Base-by-base conservation (phyloP, 352 stramenopile species). In the Phytopythium helicoides region DNA sequence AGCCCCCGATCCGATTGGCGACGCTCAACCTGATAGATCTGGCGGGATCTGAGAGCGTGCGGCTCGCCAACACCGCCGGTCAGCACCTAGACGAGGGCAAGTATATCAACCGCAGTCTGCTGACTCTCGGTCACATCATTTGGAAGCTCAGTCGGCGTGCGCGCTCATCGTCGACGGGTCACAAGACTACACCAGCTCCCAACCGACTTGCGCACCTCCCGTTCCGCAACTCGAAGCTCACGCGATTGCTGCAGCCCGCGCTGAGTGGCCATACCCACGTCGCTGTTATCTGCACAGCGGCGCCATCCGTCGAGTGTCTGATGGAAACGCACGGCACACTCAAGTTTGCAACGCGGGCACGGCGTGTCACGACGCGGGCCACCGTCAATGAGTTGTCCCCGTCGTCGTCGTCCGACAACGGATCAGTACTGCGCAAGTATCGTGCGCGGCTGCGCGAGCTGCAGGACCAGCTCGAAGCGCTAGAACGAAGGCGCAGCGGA, bases 161-260 rank as follows among this genome's bases (percentile, higher is more conserved):
- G 18, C 18, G 46, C 0, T n/a, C 44, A 6, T 18, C 26, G 7
- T 35, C 23, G 8, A 7, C 44, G 11, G 28, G 26, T 19, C 26
- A 16, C n/a, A 38, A 39, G 26, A 3, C 26, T 26, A 3, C 7
- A 4, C 44, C 35, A 10, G n/a, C 15, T 8, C 67, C 66, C 18
- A 39, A 75, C 31, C 61, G 53, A 38, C 68, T 51, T 42, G 46
- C 48, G 37, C 94, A 99, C 56, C 73, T 99, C 35, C 97, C 97
- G 62, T 99, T 97, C 66, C 91, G 97, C 50, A 98, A 99, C 74
- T 98, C 89, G 3, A 99, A 99, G 71, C 74, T 99, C 51, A 99
- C 97, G 37, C 83, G 96, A 16, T 97, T 99, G 60, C 64, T 99
- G 3, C 95, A 99, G 74, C 94, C 96, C 6, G 97, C 93, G 12